phyloP scores from a whole-genome alignment of 495 filamentous ascomycete species.

The Penicillium coprophilum region DNA sequence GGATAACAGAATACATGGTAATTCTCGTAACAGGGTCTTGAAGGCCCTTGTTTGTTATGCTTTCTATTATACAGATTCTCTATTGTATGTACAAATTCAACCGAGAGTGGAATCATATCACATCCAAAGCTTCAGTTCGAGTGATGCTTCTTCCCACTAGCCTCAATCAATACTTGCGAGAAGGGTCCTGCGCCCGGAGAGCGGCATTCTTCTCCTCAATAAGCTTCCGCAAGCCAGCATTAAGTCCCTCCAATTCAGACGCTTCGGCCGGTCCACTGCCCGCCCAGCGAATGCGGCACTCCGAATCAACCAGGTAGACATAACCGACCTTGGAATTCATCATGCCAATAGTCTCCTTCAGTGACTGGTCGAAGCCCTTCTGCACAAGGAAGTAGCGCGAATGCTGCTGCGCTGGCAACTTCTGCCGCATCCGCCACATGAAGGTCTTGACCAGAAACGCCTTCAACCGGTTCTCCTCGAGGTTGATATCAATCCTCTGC shows the following conservation, averaged over 20 bases:
- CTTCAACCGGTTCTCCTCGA: slow-evolving; percentile 79
- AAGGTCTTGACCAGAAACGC: slow-evolving; percentile 71
- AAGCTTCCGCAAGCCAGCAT: slow-evolving; percentile 66
- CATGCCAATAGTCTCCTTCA: slow-evolving; percentile 76
- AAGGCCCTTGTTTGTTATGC: slow-evolving; percentile 18
- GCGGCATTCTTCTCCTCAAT: slow-evolving; percentile 54
- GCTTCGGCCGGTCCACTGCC: slow-evolving; percentile 74
- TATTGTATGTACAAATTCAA: slow-evolving; percentile 35
- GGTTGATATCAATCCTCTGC: slow-evolving; percentile 81
- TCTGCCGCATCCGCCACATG: slow-evolving; percentile 56
- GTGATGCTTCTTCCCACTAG: neutral
- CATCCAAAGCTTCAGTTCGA: slow-evolving; percentile 2
- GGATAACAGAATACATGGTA: slow-evolving; percentile 20
- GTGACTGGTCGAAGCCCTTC: slow-evolving; percentile 68
- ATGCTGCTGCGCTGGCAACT: slow-evolving; percentile 60
- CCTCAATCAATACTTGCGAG: slow-evolving; percentile 19
- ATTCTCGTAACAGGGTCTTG: slow-evolving; percentile 19
- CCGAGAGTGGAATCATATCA: slow-evolving; percentile 21
- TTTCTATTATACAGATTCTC: slow-evolving; percentile 36
- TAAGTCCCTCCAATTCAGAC: slow-evolving; percentile 69
- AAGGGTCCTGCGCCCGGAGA: slow-evolving; percentile 11
- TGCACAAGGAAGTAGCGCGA: slow-evolving; percentile 79
- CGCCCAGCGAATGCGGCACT: slow-evolving; percentile 92
- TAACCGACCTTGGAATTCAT: slow-evolving; percentile 90
- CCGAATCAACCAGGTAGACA: slow-evolving; percentile 84